These are phyloP conservation scores for Lachancea dasiensis DNA, from an alignment of 805 yeast genomes.

Conservation along the genomic window DNA sequence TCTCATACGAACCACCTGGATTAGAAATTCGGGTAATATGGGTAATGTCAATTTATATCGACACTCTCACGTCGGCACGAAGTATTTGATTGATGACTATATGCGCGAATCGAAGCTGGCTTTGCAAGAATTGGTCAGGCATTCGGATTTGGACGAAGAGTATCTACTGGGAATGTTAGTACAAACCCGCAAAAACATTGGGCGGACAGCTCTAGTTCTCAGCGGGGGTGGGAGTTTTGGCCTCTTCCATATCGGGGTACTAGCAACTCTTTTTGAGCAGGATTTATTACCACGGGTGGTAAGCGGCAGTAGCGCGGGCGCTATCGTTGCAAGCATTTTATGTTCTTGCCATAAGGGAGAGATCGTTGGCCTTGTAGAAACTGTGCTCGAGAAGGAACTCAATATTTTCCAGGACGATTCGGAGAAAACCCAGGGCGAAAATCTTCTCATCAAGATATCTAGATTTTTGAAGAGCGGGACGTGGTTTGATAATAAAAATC, in stretches of 20 bases:
- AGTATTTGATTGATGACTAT: slow-evolving; percentile 74
- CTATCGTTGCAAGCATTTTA: slow-evolving; percentile 84
- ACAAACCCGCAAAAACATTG: slow-evolving; percentile 86
- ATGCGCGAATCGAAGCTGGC: slow-evolving; percentile 66
- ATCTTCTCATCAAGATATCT: slow-evolving; percentile 45
- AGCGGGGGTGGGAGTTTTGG: slow-evolving; percentile 98
- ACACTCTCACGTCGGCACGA: slow-evolving; percentile 82
- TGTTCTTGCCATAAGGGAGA: slow-evolving; percentile 79
- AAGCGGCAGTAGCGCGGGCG: slow-evolving; percentile 95
- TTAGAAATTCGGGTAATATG: slow-evolving; percentile 79
- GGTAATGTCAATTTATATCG: slow-evolving; percentile 74
- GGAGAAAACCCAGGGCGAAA: slow-evolving; percentile 44
- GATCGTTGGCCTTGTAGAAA: slow-evolving; percentile 46
- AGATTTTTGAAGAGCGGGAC: slow-evolving; percentile 78
- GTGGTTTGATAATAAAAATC: slow-evolving; percentile 71
- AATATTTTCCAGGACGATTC: slow-evolving; percentile 55
- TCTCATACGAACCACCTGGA: slow-evolving; percentile 77
- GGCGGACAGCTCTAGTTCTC: slow-evolving; percentile 89
- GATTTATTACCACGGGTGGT: slow-evolving; percentile 78
- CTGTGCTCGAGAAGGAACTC: slow-evolving; percentile 40
- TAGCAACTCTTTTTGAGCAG: slow-evolving; percentile 68
- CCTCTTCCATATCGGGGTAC: slow-evolving; percentile 84
- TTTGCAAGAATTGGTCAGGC: slow-evolving; percentile 21
- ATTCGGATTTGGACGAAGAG: slow-evolving; percentile 50
- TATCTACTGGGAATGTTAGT: slow-evolving; percentile 71